A percentile compares a stretch with the other conserved stretches of the same genome.
Conservation (phyloP, 169 alveolate genomes). For the Eimeria falciformis region DNA sequence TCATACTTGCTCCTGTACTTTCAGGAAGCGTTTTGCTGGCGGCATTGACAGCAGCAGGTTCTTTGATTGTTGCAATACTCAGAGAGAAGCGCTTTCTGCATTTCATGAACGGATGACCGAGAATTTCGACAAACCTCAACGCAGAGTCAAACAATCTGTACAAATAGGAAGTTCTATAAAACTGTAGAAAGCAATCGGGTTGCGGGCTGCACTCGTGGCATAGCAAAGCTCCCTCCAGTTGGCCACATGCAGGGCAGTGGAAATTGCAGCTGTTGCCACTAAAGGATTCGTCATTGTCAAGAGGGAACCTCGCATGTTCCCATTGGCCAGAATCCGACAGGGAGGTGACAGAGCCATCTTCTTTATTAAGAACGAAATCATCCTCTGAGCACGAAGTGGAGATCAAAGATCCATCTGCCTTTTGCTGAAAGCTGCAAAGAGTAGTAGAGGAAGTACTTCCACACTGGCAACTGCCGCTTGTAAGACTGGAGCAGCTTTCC, state of each 20-base stretch:
- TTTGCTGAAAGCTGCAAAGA: background rate
- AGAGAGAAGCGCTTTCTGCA: too few species aligned
- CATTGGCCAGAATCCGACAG: background rate
- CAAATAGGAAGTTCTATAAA: slow-evolving; percentile 10
- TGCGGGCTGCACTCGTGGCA: slow-evolving; percentile 43
- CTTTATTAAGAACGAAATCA: background rate
- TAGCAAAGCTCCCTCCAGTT: slow-evolving; percentile 46
- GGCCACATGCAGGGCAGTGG: slow-evolving; percentile 40
- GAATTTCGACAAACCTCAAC: slow-evolving; percentile 12
- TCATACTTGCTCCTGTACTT: too few species aligned
- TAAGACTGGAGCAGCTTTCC: background rate
- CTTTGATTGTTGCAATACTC: too few species aligned
- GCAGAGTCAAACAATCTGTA: background rate
- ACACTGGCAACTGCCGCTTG: background rate
- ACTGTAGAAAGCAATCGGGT: slow-evolving; percentile 17
- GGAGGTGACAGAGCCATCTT: background rate
- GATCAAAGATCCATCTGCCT: too few species aligned
- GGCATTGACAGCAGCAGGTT: too few species aligned
- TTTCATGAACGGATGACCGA: background rate
- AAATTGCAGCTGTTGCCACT: slow-evolving; percentile 3
- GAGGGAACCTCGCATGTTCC: too few species aligned
- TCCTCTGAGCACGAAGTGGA: background rate
- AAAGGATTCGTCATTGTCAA: too few species aligned
- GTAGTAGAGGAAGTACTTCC: background rate
- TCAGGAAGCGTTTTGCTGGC: too few species aligned